Percentiles rank a stretch among this genome's conserved stretches.
phyloP scores from a whole-genome alignment of 2,329 filamentous ascomycete species.

The Alternaria rosae region DNA sequence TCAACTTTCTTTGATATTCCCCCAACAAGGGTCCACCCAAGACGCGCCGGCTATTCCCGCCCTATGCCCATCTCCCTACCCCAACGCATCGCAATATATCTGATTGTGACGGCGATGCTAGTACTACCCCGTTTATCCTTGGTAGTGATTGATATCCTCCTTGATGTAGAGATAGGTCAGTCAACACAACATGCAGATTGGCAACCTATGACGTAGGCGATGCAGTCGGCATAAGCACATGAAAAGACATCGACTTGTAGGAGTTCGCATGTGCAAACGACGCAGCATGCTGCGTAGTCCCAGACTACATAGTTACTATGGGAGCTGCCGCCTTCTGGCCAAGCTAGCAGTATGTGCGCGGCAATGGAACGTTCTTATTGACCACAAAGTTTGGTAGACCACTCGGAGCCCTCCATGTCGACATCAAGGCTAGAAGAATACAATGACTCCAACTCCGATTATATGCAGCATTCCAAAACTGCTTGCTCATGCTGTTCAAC shows the following conservation, averaged over 20 bases:
- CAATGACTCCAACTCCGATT: not conserved
- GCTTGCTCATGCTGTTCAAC: not conserved
- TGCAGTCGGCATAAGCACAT: not conserved
- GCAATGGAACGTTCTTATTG: not conserved
- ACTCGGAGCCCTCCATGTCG: not conserved
- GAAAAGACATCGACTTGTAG: not conserved
- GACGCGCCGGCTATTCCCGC: conserved; percentile 13
- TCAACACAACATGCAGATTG: not conserved
- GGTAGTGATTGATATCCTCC: too few relatives aligned
- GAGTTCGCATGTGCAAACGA: not conserved
- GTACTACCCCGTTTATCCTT: not conserved
- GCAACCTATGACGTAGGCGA: not conserved
- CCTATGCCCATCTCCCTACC: not conserved
- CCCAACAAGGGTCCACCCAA: conserved; percentile 22
- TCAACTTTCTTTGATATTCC: conserved; percentile 29
- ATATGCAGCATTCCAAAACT: not conserved
- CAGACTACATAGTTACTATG: not conserved
- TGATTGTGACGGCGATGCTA: not conserved
- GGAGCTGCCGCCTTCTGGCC: not conserved
- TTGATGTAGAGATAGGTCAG: not conserved
- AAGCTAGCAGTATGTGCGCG: not conserved
- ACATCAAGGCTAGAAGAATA: not conserved
- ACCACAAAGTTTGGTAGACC: not conserved
- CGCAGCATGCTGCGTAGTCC: not conserved
- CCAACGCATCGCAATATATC: not conserved